These are phyloP conservation scores for Colletotrichum sp. DNA, from an alignment of 2,329 filamentous ascomycete genomes.

Conservation along the genomic window DNA sequence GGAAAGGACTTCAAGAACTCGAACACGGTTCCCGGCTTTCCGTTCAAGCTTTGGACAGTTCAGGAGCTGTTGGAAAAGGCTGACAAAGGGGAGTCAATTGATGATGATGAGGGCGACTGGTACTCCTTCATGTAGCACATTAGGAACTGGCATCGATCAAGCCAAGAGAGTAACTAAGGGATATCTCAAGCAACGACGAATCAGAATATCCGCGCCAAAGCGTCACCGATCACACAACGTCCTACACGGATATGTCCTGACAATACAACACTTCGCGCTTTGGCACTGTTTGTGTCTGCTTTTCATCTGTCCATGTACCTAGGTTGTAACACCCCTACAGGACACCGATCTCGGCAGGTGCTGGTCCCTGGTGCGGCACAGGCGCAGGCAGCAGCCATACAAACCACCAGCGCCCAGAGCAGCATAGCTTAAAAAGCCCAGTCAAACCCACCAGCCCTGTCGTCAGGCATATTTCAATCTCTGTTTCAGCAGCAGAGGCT, in stretches of 20 bases:
- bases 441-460: neutral
- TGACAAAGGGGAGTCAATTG: neutral
- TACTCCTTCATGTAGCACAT: neutral
- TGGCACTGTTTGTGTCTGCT: neutral
- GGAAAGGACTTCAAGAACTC: neutral
- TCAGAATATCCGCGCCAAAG: neutral
- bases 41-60: neutral
- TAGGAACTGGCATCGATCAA: neutral
- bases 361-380: neutral
- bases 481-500: neutral
- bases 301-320: neutral
- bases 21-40: neutral
- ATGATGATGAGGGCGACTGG: neutral
- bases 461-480: neutral
- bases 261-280: neutral
- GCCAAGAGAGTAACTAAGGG: neutral
- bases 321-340: neutral
- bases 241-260: neutral
- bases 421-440: neutral
- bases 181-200: neutral
- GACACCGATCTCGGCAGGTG: neutral
- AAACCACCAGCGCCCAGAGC: neutral
- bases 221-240: neutral
- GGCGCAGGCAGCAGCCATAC: neutral
- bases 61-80: neutral